Evolutionary conservation across 2,329 filamentous ascomycete genomes (phyloP), one percentile per base, ranked within the genome.

Genomic region (Talaromyces albobiverticillius): DNA sequence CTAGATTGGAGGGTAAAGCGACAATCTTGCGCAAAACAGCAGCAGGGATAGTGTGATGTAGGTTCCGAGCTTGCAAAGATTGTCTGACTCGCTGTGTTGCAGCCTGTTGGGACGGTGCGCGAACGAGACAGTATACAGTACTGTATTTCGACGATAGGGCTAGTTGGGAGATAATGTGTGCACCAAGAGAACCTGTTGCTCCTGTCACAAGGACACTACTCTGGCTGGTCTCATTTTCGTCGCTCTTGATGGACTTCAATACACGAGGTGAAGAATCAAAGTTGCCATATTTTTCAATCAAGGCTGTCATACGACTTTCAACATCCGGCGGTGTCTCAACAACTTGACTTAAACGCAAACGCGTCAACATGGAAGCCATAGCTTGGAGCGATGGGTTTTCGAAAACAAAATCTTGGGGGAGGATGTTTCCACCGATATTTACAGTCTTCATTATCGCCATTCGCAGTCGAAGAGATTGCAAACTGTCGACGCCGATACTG

Each of bases 161-260:
- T 2, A 84, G 69, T 20, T 75, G 64, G 32, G 76, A 63, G 2
- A 83, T 73, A 1, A 86, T 71, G 59, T 86, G 83, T 0, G 82
- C 76, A 1, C 86, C 86, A 0, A 88, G 72, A 2, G 83, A 85
- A 1, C 86, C 86, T 0, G 85, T 88, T 0, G 80, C 79, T 1
- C 86, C 86, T 0, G 85, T 88, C 3, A 88, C 65, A 1, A 84
- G 67, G 64, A 70, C 58, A 36, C 64, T 64, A n/a, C n/a, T n/a
- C n/a, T n/a, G n/a, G n/a, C n/a, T 29, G 5, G 26, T 5, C 26
- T 10, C 26, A 10, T 29, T 29, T 29, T 29, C 26, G 26, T 55
- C 52, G 57, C 4, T 63, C 60, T 8, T 48, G 42, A 3, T 59
- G 50, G 29, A 49, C 50, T 47, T 58, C 60, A 1, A 59, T 46